Evolutionary conservation across 495 filamentous ascomycete species (phyloP), one percentile per base, ranked within the genome.

Genomic region (Trichoderma orchidacearum): DNA sequence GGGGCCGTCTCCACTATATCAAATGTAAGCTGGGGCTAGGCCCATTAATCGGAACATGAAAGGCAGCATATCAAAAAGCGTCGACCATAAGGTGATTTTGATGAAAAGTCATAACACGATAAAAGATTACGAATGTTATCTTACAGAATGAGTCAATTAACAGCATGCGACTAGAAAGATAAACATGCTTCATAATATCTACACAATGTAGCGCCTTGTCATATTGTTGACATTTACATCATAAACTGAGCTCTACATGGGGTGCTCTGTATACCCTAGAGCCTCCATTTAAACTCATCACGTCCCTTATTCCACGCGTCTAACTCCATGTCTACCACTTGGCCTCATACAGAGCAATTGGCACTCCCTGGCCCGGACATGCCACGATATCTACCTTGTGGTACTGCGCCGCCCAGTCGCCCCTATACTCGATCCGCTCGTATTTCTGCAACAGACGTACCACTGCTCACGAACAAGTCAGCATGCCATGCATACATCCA

Each of bases 381-480:
- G 71, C 64, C 1, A 72, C 63, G 30, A 78, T 65, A 45, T 74
- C 70, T 7, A 68, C 63, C 57, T 66, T 65, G 55, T 68, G 62
- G 51, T 60, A 59, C 56, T 74, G 71, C 15, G 65, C 66, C 30
- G 69, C 53, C 65, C 66, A 69, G 23, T 74, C 63, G 17, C 76
- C 76, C 12, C 72, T 61, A 55, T 69, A 68, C 58, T 79, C 67
- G 41, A 86, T 68, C 45, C 67, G 59, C 38, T 80, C 74, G 65
- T 83, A 86, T 50, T 70, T 74, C 70, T 86, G 85, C 57, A 85
- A 57, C 23, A 87, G 69, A 25, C 81, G 65, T 15, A 84, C 78
- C 52, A 74, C 71, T 74, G 17, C 7, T 23, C 30, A 56, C 30
- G 8, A 15, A 28, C 29, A 15, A 59, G n/a, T 28, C 41, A 41